phyloP scores from a whole-genome alignment of 768 basidiomycete genomes.

The Podaxis pistillaris region DNA sequence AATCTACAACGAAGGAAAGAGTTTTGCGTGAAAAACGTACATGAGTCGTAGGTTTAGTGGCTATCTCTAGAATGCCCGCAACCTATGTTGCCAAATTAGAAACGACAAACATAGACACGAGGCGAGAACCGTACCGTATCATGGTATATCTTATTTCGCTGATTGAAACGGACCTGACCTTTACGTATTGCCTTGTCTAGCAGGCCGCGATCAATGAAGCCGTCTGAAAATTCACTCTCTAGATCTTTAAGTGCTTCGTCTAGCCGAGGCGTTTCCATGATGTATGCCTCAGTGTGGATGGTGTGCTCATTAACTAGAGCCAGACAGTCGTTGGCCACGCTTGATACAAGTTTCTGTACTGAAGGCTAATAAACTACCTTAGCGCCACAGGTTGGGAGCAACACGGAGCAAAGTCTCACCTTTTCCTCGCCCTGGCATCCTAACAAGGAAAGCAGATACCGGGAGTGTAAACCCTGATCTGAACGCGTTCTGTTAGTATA shows the following conservation, averaged over 20 bases:
- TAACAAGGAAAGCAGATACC: constrained; percentile 61
- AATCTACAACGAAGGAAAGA: not conserved
- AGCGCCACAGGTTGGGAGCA: not conserved
- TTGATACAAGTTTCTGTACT: constrained; percentile 67
- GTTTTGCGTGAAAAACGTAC: constrained; percentile 40
- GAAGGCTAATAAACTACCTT: constrained; percentile 50
- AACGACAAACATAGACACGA: constrained; percentile 13
- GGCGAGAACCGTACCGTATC: constrained; percentile 39
- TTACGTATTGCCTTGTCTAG: constrained; percentile 44
- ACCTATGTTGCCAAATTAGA: constrained; percentile 38
- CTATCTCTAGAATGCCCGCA: constrained; percentile 57
- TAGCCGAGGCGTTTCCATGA: constrained; percentile 45
- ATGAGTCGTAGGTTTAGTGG: constrained; percentile 63
- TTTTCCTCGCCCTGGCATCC: constrained; percentile 87
- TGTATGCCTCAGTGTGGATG: constrained; percentile 61
- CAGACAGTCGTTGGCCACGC: constrained; percentile 61
- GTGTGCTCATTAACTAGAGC: constrained; percentile 62
- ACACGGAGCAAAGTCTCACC: constrained; percentile 34
- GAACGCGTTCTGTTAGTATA: constrained; percentile 7
- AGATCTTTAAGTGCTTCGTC: constrained; percentile 48
- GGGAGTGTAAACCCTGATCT: constrained; percentile 58
- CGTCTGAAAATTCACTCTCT: constrained; percentile 45
- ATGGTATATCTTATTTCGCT: constrained; percentile 44
- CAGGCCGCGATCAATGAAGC: constrained; percentile 40
- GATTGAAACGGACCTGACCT: constrained; percentile 36